These are phyloP conservation scores for Pseudoperonospora humuli DNA, from an alignment of 352 stramenopile species.

Conservation along the genomic window DNA sequence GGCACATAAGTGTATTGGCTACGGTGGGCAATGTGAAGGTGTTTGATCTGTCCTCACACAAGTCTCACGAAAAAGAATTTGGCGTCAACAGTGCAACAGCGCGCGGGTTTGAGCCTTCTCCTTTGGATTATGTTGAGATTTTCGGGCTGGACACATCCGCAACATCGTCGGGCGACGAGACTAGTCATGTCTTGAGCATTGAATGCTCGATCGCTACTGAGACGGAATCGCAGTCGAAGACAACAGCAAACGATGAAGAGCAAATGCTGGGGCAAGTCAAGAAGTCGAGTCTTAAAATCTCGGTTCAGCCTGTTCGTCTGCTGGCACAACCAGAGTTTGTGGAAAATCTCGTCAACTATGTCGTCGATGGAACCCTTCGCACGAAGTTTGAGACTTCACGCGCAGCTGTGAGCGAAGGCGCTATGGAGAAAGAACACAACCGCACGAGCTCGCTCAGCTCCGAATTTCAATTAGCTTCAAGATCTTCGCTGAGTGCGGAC, in stretches of 20 bases:
- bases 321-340: slow-evolving; percentile 53
- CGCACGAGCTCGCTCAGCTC: slow-evolving; percentile 11
- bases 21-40: slow-evolving; percentile 59
- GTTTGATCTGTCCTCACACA: slow-evolving; percentile 54
- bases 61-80: slow-evolving; percentile 18
- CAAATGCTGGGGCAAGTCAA: background rate
- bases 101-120: slow-evolving; percentile 6
- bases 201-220: slow-evolving; percentile 34
- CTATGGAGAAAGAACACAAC: slow-evolving; percentile 7
- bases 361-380: slow-evolving; percentile 46
- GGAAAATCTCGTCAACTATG: slow-evolving; percentile 48
- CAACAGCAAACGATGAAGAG: background rate
- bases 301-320: slow-evolving; percentile 46
- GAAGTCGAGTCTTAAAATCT: slow-evolving; percentile 36
- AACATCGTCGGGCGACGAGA: slow-evolving; percentile 10
- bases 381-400: slow-evolving; percentile 30
- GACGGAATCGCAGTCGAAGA: background rate
- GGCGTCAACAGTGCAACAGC: slow-evolving; percentile 11
- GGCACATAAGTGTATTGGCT: slow-evolving; percentile 33
- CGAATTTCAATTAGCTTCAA: slow-evolving; percentile 16
- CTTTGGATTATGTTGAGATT: slow-evolving; percentile 41
- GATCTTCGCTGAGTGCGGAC: slow-evolving; percentile 13
- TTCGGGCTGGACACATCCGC: slow-evolving; percentile 38
- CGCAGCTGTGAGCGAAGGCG: slow-evolving; percentile 4
- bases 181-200: slow-evolving; percentile 33